Evolutionary conservation across 2,329 filamentous ascomycete species (phyloP).

Genomic region (Colletotrichum sidae): DNA sequence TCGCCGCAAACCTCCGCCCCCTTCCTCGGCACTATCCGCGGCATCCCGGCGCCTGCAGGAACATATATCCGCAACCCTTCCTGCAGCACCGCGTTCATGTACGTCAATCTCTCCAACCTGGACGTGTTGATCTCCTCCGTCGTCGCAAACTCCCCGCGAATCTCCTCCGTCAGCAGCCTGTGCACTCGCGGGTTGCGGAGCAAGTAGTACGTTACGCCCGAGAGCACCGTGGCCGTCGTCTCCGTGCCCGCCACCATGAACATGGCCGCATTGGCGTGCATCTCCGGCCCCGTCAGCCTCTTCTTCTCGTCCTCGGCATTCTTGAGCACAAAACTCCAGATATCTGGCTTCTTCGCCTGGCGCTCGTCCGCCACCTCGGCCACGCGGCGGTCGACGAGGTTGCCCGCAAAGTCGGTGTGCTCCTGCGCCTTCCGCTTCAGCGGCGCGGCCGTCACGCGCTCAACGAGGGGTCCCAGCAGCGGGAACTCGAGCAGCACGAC

Average conservation of each 20-base stretch:
- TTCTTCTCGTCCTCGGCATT: not conserved
- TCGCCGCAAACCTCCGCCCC: slow-evolving; percentile 47
- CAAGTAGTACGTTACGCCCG: slow-evolving; percentile 55
- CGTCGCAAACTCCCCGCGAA: slow-evolving; percentile 49
- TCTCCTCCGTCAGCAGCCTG: slow-evolving; percentile 49
- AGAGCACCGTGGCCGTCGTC: slow-evolving; percentile 58
- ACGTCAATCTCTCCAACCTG: slow-evolving; percentile 45
- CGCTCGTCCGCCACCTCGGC: not conserved
- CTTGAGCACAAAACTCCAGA: slow-evolving; percentile 31
- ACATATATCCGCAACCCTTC: slow-evolving; percentile 53
- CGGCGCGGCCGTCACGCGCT: slow-evolving; percentile 19
- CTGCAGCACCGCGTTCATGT: slow-evolving; percentile 54
- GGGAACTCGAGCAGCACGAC: slow-evolving; percentile 30
- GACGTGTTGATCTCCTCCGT: slow-evolving; percentile 53
- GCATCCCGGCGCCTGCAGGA: slow-evolving; percentile 41
- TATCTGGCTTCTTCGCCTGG: slow-evolving; percentile 29
- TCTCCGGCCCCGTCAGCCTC: slow-evolving; percentile 2
- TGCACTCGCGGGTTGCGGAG: slow-evolving; percentile 44
- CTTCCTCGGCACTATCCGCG: slow-evolving; percentile 45
- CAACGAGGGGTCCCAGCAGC: slow-evolving; percentile 24
- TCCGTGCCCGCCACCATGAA: slow-evolving; percentile 55
- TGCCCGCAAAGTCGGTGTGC: slow-evolving; percentile 26
- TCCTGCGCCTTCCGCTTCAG: slow-evolving; percentile 27
- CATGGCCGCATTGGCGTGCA: slow-evolving; percentile 37
- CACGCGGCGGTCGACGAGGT: slow-evolving; percentile 23